Evolutionary conservation across 208 protist genomes (phyloP), one percentile per base, ranked within the genome.

Genomic region (Naegleria gruberi): DNA sequence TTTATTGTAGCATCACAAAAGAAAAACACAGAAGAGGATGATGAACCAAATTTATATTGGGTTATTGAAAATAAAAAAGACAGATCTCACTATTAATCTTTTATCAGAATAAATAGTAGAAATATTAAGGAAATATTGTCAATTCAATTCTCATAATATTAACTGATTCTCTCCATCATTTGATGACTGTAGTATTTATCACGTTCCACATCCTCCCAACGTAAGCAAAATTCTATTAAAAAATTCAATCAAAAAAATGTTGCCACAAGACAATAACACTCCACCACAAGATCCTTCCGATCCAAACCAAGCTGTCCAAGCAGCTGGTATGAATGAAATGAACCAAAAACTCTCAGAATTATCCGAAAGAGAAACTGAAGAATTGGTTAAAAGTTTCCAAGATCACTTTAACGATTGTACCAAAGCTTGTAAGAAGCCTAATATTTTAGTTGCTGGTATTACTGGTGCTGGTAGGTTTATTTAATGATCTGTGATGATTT

Each of bases 401-500:
- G 84, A 88, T 43, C 43, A 65, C 45, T 88, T 88, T 42, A 40
- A 47, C n/a, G 46, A 65, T 41, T 88, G 84, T 23, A 88, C 84
- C 0, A 47, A 88, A 57, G 84, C 84, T 43, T 88, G 84, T 88
- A 88, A 88, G 23, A 88, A 88, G n/a, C 84, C 84, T 6, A 88
- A 88, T 23, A 88, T 88, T 65, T 65, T 88, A 30, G 45, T 88
- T 30, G 84, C 84, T 30, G 84, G 84, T 88, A 88, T 88, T 65
- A 88, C 84, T 44, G 84, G 84, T 65, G 46, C 45, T 34, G 84
- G 84, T 46, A 77, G 10, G 65, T 37, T 37, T 77, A 65, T 65
- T 65, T 10, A 55, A 55, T 19, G 15, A 5, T 15, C 46, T 55
- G 15, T 55, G 5, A 5, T 55, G 8, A 55, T 19, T 15, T 15